phyloP scores from a whole-genome alignment of 768 basidiomycete genomes.

The Rhizopogon vesiculosus region DNA sequence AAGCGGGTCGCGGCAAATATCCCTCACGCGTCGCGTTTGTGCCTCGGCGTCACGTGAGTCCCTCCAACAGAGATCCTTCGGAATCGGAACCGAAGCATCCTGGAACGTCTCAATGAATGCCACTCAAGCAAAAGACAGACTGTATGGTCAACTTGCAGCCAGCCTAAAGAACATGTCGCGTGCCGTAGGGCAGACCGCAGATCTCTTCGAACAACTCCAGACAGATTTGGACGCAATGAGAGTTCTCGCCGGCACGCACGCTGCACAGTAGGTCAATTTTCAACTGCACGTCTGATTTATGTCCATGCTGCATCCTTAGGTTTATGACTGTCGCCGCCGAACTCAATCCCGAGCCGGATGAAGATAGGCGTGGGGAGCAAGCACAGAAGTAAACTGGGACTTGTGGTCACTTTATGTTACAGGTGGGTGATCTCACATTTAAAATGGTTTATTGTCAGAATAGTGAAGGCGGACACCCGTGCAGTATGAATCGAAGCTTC shows the following conservation, averaged over 20 bases:
- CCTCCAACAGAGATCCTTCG: no score
- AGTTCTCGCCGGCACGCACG: slow-evolving; percentile 72
- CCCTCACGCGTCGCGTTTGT: not conserved
- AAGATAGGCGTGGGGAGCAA: slow-evolving; percentile 6
- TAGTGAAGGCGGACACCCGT: no score
- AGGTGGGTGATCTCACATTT: not conserved
- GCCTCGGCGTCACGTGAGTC: no score
- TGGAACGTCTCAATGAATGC: slow-evolving; percentile 39
- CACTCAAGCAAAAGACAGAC: slow-evolving; percentile 74
- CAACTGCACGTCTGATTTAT: not conserved
- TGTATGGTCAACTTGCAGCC: slow-evolving; percentile 72
- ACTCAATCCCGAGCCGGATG: slow-evolving; percentile 28
- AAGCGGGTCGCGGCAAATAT: not conserved
- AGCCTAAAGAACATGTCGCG: slow-evolving; percentile 64
- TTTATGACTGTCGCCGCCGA: slow-evolving; percentile 49
- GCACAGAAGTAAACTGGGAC: not conserved
- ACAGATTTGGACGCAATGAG: slow-evolving; percentile 76
- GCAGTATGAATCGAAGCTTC: no score
- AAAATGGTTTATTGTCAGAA: not conserved
- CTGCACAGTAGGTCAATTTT: slow-evolving; percentile 61
- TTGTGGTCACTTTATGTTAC: no score
- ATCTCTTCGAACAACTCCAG: slow-evolving; percentile 72
- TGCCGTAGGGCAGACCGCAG: slow-evolving; percentile 67
- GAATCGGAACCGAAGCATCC: no score
- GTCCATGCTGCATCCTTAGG: slow-evolving; percentile 20